These are phyloP conservation scores for Coleophoma eucalyptorum DNA, from an alignment of 2,329 filamentous ascomycete species.

Conservation along the genomic window DNA sequence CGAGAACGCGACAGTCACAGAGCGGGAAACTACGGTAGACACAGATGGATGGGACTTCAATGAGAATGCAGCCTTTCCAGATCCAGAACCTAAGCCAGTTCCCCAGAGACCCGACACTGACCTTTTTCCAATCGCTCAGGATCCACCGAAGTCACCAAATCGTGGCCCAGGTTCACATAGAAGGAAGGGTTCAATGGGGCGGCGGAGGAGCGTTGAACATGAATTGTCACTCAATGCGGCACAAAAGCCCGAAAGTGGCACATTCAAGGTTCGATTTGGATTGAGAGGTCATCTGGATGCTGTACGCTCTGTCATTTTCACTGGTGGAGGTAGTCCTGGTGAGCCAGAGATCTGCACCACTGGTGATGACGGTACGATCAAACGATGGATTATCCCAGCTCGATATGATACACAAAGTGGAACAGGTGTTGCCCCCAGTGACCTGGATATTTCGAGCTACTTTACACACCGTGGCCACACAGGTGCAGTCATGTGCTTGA, in stretches of 20 bases:
- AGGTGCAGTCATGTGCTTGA: conserved; percentile 83
- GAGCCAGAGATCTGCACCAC: conserved; percentile 97
- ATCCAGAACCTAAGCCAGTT: conserved; percentile 47
- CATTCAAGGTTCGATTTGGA: conserved; percentile 90
- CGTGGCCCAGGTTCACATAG: conserved; percentile 66
- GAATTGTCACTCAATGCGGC: conserved; percentile 50
- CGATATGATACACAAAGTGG: conserved; percentile 62
- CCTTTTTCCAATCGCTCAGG: conserved; percentile 77
- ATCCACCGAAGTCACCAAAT: conserved; percentile 75
- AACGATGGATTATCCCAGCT: conserved; percentile 90
- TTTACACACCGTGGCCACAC: conserved; percentile 94
- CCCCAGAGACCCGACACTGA: conserved; percentile 78
- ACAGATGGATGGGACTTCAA: conserved; percentile 91
- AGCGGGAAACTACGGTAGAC: conserved; percentile 48
- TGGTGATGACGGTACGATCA: conserved; percentile 92
- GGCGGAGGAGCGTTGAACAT: conserved; percentile 67
- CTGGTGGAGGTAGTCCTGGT: conserved; percentile 88
- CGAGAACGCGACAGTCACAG: conserved; percentile 31
- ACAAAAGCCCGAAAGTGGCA: conserved; percentile 65
- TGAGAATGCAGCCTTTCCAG: conserved; percentile 61
- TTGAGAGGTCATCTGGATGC: conserved; percentile 90
- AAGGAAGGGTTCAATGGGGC: conserved; percentile 75
- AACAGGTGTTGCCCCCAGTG: conserved; percentile 45
- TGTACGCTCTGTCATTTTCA: conserved; percentile 93
- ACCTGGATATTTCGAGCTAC: conserved; percentile 87